phyloP scores from a whole-genome alignment of 169 alveolate genomes.

The Plasmodium gaboni region DNA sequence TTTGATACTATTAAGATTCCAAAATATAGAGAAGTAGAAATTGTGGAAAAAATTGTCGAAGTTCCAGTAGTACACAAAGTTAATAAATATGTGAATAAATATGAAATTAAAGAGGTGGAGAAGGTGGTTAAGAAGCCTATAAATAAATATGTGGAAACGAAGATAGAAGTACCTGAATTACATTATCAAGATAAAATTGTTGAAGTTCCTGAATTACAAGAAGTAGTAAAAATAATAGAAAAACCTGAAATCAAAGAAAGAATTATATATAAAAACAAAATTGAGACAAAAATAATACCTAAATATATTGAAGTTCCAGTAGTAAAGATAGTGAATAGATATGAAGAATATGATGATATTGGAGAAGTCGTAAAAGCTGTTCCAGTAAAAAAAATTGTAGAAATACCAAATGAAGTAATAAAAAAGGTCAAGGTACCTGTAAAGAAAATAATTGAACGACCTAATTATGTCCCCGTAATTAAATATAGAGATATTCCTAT shows the following conservation, averaged over 20 bases:
- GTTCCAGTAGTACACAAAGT: constrained; percentile 87
- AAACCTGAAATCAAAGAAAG: constrained; percentile 83
- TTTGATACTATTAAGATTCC: constrained; percentile 85
- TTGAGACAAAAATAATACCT: constrained; percentile 84
- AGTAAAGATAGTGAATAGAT: constrained; percentile 80
- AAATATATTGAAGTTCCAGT: constrained; percentile 87
- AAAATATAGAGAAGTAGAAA: constrained; percentile 84
- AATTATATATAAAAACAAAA: constrained; percentile 82
- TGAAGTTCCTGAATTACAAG: constrained; percentile 87
- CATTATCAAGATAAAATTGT: constrained; percentile 83
- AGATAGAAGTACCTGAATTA: constrained; percentile 85
- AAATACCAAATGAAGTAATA: constrained; percentile 85
- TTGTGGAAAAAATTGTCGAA: constrained; percentile 84
- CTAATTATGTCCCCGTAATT: constrained; percentile 81
- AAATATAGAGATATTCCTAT: constrained; percentile 87
- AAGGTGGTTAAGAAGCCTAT: constrained; percentile 84
- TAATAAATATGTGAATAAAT: constrained; percentile 82
- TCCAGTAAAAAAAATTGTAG: constrained; percentile 82
- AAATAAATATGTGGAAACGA: constrained; percentile 83
- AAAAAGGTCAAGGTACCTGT: constrained; percentile 83
- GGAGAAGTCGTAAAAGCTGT: constrained; percentile 85
- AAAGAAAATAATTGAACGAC: constrained; percentile 83
- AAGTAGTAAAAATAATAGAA: constrained; percentile 80
- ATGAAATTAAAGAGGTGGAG: constrained; percentile 85
- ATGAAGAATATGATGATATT: constrained; percentile 85